These are phyloP conservation scores for Hypomyces rosellus DNA, from an alignment of 2,329 filamentous ascomycete genomes.

Conservation along the genomic window DNA sequence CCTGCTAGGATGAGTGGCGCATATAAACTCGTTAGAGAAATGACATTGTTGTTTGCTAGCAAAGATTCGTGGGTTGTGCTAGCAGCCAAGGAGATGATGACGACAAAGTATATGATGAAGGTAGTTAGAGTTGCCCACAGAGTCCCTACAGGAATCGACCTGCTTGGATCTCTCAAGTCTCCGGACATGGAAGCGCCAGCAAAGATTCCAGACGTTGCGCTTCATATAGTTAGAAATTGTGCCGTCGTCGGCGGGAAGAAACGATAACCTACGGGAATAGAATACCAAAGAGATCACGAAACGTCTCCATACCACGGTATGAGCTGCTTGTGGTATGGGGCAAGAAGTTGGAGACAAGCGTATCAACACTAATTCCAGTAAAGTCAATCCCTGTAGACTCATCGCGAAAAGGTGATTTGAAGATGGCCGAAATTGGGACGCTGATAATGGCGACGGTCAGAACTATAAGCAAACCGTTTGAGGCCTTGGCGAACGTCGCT, in stretches of 20 bases:
- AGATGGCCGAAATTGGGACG: conserved; percentile 71
- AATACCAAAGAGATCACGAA: conserved; percentile 79
- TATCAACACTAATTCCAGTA: conserved; percentile 67
- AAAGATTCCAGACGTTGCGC: conserved; percentile 51
- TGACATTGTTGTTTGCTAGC: conserved; percentile 68
- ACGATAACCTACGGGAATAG: conserved; percentile 58
- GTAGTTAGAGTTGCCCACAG: conserved; percentile 71
- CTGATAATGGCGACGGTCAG: conserved; percentile 69
- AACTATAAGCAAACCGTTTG: conserved; percentile 67
- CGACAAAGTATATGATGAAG: conserved; percentile 67
- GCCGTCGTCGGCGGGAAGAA: conserved; percentile 12
- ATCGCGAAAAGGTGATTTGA: conserved; percentile 62
- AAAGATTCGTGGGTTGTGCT: conserved; percentile 70
- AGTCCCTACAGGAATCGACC: conserved; percentile 78
- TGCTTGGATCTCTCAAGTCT: conserved; percentile 75
- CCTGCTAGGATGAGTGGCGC: conserved; percentile 67
- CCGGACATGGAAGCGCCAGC: conserved; percentile 86
- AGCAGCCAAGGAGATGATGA: conserved; percentile 71
- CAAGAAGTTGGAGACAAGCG: conserved; percentile 66
- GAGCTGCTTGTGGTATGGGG: conserved; percentile 61
- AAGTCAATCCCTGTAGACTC: conserved; percentile 60
- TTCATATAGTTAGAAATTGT: conserved; percentile 13
- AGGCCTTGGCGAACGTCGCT: conserved; percentile 71
- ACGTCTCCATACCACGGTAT: conserved; percentile 59
- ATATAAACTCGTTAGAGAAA: conserved; percentile 76